A percentile compares a stretch with the other conserved stretches of the same genome.
These are phyloP conservation scores for Paracoccidioides lutzii DNA, from an alignment of 2,329 filamentous ascomycete genomes.

Conservation along the genomic window DNA sequence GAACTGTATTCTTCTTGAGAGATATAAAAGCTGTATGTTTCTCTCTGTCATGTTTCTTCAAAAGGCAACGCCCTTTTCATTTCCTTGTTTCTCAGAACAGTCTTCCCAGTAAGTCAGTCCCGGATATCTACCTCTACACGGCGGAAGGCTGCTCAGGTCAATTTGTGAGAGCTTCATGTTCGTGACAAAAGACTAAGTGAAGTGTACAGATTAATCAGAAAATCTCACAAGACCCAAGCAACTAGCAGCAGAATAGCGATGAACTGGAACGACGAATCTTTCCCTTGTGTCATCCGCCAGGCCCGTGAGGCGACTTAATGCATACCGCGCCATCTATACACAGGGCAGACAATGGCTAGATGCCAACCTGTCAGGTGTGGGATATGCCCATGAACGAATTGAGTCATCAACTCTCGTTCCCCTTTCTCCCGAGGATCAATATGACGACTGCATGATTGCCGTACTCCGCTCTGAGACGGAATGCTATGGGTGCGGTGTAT, in stretches of 20 bases:
- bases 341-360: neutral
- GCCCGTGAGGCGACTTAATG: neutral
- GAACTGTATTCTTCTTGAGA: neutral
- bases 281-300: too few species aligned
- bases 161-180: neutral
- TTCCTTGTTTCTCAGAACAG: neutral
- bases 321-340: neutral
- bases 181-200: neutral
- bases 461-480: too few species aligned
- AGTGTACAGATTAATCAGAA: neutral
- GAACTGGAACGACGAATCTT: too few species aligned
- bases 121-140: neutral
- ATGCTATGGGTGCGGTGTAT: too few species aligned
- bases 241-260: neutral
- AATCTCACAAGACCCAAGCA: neutral
- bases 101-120: neutral
- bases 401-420: neutral
- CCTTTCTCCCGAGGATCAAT: neutral
- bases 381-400: neutral
- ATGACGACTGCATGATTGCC: neutral
- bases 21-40: neutral
- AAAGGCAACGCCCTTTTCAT: neutral
- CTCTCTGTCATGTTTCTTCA: neutral
- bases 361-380: neutral
- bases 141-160: neutral